Percentiles rank a stretch among this genome's conserved stretches.
phyloP scores from a whole-genome alignment of 164 flowering plant genomes.

The Sedum album region DNA sequence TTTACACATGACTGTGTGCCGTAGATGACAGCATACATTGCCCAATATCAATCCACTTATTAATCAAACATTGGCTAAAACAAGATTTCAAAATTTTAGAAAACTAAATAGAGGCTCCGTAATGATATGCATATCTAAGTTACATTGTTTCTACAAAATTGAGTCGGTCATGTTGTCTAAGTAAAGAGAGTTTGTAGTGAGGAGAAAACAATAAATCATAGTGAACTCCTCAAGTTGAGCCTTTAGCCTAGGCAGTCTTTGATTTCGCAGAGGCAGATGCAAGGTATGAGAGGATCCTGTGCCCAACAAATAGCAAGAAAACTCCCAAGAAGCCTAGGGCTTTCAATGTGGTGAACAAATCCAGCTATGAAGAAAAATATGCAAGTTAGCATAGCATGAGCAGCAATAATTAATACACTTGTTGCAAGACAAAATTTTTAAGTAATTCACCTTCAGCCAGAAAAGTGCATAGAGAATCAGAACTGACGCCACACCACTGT shows the following conservation, averaged over 20 bases:
- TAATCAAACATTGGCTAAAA: no score
- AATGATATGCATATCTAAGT: no score
- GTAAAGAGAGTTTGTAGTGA: neutral
- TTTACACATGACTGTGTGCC: slow-evolving; percentile 17
- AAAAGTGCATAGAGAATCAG: slow-evolving; percentile 65
- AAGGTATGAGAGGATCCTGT: slow-evolving; percentile 70
- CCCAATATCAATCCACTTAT: neutral
- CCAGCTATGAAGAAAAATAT: slow-evolving; percentile 44
- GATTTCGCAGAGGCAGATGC: slow-evolving; percentile 72
- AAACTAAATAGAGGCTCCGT: no score
- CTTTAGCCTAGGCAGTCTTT: slow-evolving; percentile 48
- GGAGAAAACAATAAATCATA: neutral
- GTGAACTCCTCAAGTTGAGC: neutral
- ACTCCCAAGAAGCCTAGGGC: slow-evolving; percentile 59
- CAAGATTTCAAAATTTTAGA: no score
- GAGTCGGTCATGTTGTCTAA: neutral
- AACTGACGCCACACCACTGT: slow-evolving; percentile 72
- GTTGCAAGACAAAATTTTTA: neutral
- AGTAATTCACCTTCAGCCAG: slow-evolving; percentile 84
- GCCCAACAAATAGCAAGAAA: slow-evolving; percentile 76
- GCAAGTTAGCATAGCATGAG: neutral
- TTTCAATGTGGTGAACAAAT: slow-evolving; percentile 90
- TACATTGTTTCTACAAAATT: slow-evolving; percentile 3
- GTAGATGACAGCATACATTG: neutral
- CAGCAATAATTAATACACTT: neutral